Base-by-base conservation (phyloP, 1,139 yeast genomes). In the Geotrichum klebahnii region DNA sequence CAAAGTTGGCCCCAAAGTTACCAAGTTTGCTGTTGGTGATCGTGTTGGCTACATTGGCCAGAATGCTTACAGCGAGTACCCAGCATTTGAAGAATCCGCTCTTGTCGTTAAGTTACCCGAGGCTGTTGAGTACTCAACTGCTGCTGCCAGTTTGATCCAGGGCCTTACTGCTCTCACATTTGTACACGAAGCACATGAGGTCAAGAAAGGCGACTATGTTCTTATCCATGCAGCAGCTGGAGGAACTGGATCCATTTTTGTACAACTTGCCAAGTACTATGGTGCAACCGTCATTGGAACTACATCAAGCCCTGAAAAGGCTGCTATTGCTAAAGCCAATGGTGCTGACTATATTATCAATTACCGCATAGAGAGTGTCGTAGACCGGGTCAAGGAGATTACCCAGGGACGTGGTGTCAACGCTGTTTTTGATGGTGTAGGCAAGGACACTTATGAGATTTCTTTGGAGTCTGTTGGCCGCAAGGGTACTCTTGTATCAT, bases 151-250 rank as follows among this genome's bases (percentile, higher is more conserved):
- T 1, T 63, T 83, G 39, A 58, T 86, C 36, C 95, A 86, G 65
- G 94, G 89, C 1, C 69, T 88, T 53, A 89, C 97, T 2, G 94
- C 94, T 1, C 68, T 84, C 58, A 77, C 92, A 0, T 79, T 89
- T 53, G 69, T 79, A 40, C 70, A 75, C 40, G 90, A 84, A 57
- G 77, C 92, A 0, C 80, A 85, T 64, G 62, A 71, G 2, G 85
- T 88, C 32, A 63, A 84, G 62, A 72, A 75, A 62, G 89, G 79
- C 47, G 96, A 90, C 55, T 76, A 67, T 57, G 76, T 84, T 37
- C 72, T 89, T 48, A 81, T 87, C 32, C 88, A 90, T 74, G 97
- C 97, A 1, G 96, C 96, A 16, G 96, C 96, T 6, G 97, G 97
- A 46, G 96, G 97, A 52, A 92, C 86, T 46, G 97, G 97, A 1